A percentile compares a stretch with the other conserved stretches of the same genome.
Conservation (phyloP, 768 basidiomycete genomes). For the Termitomyces sp. region DNA sequence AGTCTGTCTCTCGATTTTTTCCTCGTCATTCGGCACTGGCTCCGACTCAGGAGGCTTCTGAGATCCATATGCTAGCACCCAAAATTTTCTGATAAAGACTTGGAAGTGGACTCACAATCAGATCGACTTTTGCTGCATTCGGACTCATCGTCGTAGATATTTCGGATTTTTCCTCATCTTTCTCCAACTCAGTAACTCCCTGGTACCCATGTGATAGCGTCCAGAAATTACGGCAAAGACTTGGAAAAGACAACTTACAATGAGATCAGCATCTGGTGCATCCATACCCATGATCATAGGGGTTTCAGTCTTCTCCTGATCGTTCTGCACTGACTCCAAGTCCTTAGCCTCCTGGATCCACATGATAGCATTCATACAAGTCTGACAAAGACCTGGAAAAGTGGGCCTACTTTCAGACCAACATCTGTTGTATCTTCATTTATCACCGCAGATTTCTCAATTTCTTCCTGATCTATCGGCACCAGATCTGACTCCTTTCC, state of each 20-base stretch:
- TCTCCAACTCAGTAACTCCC: neutral
- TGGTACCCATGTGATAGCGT: neutral
- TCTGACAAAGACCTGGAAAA: neutral
- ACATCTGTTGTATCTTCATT: neutral
- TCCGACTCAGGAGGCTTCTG: too few species aligned
- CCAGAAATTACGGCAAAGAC: neutral
- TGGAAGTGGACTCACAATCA: neutral
- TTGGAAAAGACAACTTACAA: constrained; percentile 2
- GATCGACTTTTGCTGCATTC: neutral
- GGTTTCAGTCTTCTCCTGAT: neutral
- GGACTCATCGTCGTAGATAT: constrained; percentile 1
- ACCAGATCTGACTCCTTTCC: neutral
- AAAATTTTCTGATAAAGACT: neutral
- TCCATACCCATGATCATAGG: constrained; percentile 4
- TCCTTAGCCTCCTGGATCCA: neutral
- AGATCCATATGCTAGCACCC: neutral
- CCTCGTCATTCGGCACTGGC: too few species aligned
- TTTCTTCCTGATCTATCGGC: neutral
- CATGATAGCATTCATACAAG: too few species aligned
- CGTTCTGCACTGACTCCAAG: neutral
- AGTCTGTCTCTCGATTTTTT: neutral
- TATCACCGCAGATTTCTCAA: neutral
- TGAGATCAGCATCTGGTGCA: constrained; percentile 9
- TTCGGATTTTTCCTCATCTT: neutral
- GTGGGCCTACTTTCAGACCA: neutral